These are phyloP conservation scores for Paramecium biaurelia DNA, from an alignment of 73 alveolate genomes.

Conservation along the genomic window DNA sequence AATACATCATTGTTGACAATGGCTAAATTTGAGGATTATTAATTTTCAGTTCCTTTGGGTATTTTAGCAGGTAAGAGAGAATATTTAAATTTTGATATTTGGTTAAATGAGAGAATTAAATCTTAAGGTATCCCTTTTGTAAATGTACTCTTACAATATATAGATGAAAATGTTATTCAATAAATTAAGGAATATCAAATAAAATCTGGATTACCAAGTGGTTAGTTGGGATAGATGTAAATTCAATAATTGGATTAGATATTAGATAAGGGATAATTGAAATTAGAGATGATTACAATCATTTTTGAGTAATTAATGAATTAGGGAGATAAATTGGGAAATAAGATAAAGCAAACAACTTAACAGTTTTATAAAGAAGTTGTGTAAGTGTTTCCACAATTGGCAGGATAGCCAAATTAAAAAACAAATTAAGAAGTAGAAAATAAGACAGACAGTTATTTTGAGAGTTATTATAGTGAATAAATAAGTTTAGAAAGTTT, in stretches of 20 bases:
- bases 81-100: slow-evolving; percentile 93
- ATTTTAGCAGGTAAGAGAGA: slow-evolving; percentile 98
- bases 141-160: slow-evolving; percentile 83
- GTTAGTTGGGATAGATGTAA: neutral
- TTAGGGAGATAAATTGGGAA: slow-evolving; percentile 65
- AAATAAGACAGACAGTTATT: slow-evolving; percentile 89
- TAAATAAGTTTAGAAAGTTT: slow-evolving; percentile 84
- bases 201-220: slow-evolving; percentile 22
- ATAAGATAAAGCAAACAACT: slow-evolving; percentile 73
- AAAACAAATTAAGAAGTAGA: slow-evolving; percentile 86
- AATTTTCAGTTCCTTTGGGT: slow-evolving; percentile 93
- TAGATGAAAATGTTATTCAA: slow-evolving; percentile 83
- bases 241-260: slow-evolving; percentile 67
- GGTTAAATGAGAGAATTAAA: slow-evolving; percentile 87
- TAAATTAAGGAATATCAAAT: slow-evolving; percentile 73
- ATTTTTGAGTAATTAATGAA: slow-evolving; percentile 83
- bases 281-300: slow-evolving; percentile 85
- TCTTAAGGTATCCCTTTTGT: slow-evolving; percentile 90
- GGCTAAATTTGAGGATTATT: slow-evolving; percentile 87
- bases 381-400: slow-evolving; percentile 76
- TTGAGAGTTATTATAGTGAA: slow-evolving; percentile 88
- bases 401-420: slow-evolving; percentile 72
- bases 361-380: slow-evolving; percentile 72
- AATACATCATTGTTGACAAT: slow-evolving; percentile 87
- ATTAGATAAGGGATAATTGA: slow-evolving; percentile 89